A percentile compares a stretch with the other conserved stretches of the same genome.
Evolutionary conservation across 805 yeast genomes (phyloP).

Genomic region (Wickerhamiella alocasiicola): DNA sequence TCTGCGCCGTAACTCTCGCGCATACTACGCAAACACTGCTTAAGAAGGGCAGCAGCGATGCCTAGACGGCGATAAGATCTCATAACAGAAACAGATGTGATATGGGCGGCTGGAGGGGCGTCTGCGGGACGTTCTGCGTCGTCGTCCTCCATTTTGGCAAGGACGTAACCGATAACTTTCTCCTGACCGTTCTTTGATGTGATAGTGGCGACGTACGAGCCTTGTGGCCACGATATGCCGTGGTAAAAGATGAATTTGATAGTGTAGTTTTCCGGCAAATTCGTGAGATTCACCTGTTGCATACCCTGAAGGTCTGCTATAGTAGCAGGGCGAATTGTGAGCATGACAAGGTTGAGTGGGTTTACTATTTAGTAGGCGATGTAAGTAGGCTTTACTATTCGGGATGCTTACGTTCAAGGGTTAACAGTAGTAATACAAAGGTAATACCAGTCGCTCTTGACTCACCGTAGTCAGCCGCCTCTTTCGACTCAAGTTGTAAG

Average conservation of each 20-base stretch:
- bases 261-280: slow-evolving; percentile 89
- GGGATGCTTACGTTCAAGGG: too few relatives aligned
- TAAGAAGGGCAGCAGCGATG: slow-evolving; percentile 72
- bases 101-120: slow-evolving; percentile 65
- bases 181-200: slow-evolving; percentile 60
- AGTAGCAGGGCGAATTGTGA: slow-evolving; percentile 80
- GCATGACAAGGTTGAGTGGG: slow-evolving; percentile 22
- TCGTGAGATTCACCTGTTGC: slow-evolving; percentile 88
- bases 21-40: slow-evolving; percentile 67
- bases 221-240: slow-evolving; percentile 92
- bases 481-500: too few relatives aligned
- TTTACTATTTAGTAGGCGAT: too few relatives aligned
- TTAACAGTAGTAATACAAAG: too few relatives aligned
- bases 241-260: slow-evolving; percentile 91
- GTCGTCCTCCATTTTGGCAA: slow-evolving; percentile 95
- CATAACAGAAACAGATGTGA: slow-evolving; percentile 89
- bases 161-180: slow-evolving; percentile 86
- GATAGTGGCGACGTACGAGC: slow-evolving; percentile 75
- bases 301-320: slow-evolving; percentile 80
- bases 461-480: too few relatives aligned
- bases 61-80: slow-evolving; percentile 94
- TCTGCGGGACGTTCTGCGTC: slow-evolving; percentile 19
- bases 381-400: too few relatives aligned
- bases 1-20: slow-evolving; percentile 71
- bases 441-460: too few relatives aligned